Conservation (phyloP, 306 rosid species). For the Vachellia pachyceras region DNA sequence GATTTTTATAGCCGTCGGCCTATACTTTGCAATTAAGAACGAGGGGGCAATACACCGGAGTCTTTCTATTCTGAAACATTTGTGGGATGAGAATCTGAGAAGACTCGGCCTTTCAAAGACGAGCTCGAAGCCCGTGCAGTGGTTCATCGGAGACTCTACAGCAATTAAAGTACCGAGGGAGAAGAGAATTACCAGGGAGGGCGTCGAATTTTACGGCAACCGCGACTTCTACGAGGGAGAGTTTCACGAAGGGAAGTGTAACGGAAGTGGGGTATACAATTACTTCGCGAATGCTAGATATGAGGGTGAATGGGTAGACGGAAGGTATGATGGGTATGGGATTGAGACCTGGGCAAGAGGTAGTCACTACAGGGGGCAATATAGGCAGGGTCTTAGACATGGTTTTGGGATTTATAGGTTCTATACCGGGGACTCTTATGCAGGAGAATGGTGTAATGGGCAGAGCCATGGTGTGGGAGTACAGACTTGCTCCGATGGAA, state of each 20-base stretch:
- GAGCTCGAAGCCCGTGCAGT: slow-evolving; percentile 55
- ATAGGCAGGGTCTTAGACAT: no score
- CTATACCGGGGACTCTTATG: no score
- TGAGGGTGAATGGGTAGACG: slow-evolving; percentile 80
- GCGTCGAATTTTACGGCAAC: slow-evolving; percentile 71
- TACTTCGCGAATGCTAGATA: slow-evolving; percentile 65
- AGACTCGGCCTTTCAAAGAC: slow-evolving; percentile 45
- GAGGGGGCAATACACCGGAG: slow-evolving; percentile 52
- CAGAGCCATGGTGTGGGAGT: no score
- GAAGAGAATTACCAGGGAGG: slow-evolving; percentile 55
- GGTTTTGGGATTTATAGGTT: no score
- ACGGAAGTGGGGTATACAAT: slow-evolving; percentile 75
- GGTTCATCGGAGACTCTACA: slow-evolving; percentile 63
- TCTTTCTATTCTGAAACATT: slow-evolving; percentile 52
- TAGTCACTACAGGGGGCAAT: slow-evolving; percentile 79
- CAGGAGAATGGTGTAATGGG: no score
- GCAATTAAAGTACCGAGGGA: slow-evolving; percentile 6
- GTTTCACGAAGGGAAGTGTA: slow-evolving; percentile 60
- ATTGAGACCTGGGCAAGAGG: slow-evolving; percentile 77
- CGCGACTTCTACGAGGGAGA: slow-evolving; percentile 82
- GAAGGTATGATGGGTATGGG: slow-evolving; percentile 69
- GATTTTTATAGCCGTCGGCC: slow-evolving; percentile 59
- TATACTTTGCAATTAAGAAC: slow-evolving; percentile 59
- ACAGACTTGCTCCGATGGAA: no score
- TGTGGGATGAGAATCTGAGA: slow-evolving; percentile 52